Percentiles rank a stretch among this genome's conserved stretches.
Conservation (phyloP, 495 filamentous ascomycete genomes). For the Aspergillus haitiensis region DNA sequence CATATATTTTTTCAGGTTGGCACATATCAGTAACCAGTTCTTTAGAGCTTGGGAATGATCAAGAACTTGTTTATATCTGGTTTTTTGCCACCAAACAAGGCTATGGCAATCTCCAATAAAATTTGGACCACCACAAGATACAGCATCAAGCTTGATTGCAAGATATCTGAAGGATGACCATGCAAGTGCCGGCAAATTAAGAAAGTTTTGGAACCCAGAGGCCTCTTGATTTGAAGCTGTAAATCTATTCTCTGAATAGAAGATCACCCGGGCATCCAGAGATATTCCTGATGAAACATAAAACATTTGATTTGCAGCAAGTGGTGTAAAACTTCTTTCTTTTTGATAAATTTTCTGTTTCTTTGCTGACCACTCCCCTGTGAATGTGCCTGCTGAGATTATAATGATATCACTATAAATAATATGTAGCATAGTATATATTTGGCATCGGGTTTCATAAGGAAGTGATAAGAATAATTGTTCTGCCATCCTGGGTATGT, state of each 20-base stretch:
- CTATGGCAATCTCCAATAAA: neutral
- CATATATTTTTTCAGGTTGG: neutral
- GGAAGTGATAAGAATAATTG: too few species aligned
- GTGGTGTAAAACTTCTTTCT: neutral
- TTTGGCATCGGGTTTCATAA: too few species aligned
- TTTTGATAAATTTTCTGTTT: neutral
- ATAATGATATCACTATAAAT: too few species aligned
- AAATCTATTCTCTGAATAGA: constrained; percentile 10
- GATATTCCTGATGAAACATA: constrained; percentile 16
- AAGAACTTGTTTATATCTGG: neutral
- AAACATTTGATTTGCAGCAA: constrained; percentile 17
- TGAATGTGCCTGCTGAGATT: too few species aligned
- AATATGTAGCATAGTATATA: too few species aligned
- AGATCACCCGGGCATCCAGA: constrained; percentile 6
- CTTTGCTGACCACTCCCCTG: constrained; percentile 14
- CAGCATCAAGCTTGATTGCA: neutral
- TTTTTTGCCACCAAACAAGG: neutral
- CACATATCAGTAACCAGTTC: constrained; percentile 7
- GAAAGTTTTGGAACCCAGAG: neutral
- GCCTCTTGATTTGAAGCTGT: neutral
- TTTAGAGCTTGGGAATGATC: too few species aligned
- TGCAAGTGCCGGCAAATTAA: neutral
- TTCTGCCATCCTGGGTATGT: too few species aligned
- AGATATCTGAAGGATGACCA: constrained; percentile 7
- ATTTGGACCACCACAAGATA: neutral